A percentile compares a stretch with the other conserved stretches of the same genome.
Conservation (phyloP, 1,284 basidiomycete species). For the Coriolopsis trogii region DNA sequence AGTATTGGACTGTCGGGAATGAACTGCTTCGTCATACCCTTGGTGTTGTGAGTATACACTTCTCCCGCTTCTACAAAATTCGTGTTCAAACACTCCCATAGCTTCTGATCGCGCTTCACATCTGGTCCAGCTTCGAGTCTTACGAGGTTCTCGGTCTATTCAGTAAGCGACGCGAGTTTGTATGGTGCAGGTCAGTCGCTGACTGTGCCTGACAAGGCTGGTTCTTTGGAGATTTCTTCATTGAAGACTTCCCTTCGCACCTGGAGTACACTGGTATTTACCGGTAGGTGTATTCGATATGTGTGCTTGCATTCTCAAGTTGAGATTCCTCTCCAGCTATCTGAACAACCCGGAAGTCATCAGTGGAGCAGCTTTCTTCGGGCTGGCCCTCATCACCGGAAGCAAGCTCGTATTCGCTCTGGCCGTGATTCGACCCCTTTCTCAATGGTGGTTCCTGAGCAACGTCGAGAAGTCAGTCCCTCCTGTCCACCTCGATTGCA, state of each 20-base stretch:
- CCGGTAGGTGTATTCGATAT: constrained; percentile 50
- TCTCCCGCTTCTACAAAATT: neutral
- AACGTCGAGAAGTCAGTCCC: constrained; percentile 81
- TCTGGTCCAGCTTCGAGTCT: constrained; percentile 90
- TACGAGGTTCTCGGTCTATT: constrained; percentile 94
- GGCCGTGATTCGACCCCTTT: constrained; percentile 84
- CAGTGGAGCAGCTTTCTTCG: constrained; percentile 95
- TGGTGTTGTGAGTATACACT: constrained; percentile 66
- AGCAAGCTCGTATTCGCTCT: constrained; percentile 85
- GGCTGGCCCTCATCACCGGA: constrained; percentile 88
- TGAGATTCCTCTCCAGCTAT: constrained; percentile 51
- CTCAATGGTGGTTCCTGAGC: constrained; percentile 91
- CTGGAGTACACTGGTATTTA: constrained; percentile 97
- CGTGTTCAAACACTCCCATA: constrained; percentile 33
- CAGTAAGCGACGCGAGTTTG: constrained; percentile 47
- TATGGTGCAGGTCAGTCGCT: neutral
- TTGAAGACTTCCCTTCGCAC: constrained; percentile 89
- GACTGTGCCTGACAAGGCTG: constrained; percentile 70
- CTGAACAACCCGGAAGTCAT: constrained; percentile 97
- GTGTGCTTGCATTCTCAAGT: neutral
- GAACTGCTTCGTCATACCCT: constrained; percentile 88
- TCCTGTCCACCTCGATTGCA: constrained; percentile 1
- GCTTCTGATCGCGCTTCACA: constrained; percentile 86
- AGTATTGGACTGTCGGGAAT: constrained; percentile 88
- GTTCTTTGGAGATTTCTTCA: constrained; percentile 99